Evolutionary conservation across 352 stramenopile genomes (phyloP).

Genomic region (Globisporangium uncinulatum): DNA sequence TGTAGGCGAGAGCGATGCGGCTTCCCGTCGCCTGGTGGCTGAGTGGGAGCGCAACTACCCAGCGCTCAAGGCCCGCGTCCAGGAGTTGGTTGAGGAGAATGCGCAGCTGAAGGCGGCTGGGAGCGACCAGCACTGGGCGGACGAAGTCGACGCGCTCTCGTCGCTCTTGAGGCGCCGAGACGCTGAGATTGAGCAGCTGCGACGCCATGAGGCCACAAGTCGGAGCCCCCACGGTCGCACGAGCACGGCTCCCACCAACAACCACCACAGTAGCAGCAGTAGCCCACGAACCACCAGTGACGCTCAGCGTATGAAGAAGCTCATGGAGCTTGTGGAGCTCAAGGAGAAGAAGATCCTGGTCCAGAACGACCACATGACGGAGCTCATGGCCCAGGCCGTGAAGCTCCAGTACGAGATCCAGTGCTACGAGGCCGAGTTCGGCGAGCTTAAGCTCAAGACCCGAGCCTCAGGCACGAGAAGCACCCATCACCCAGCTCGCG

Average conservation of each 20-base stretch:
- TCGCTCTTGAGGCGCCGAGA: constrained; percentile 48
- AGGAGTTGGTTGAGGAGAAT: constrained; percentile 48
- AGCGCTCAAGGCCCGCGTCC: constrained; percentile 40
- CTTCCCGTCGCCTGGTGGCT: constrained; percentile 6
- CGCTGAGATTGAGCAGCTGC: constrained; percentile 34
- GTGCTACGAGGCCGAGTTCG: constrained; percentile 38
- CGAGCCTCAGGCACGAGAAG: constrained; percentile 2
- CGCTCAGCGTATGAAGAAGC: constrained; percentile 43
- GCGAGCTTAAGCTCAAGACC: constrained; percentile 13
- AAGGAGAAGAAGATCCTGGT: constrained; percentile 80
- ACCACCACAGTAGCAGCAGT: constrained; percentile 9
- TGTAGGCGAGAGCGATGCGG: constrained; percentile 2
- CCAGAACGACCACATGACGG: constrained; percentile 83
- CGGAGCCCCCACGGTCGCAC: constrained; percentile 3
- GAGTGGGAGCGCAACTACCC: constrained; percentile 39
- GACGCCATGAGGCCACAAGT: constrained; percentile 5
- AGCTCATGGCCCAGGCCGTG: constrained; percentile 74
- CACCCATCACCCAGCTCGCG: constrained; percentile 5
- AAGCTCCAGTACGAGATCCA: constrained; percentile 72
- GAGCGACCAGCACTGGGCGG: constrained; percentile 38
- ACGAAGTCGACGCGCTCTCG: constrained; percentile 47
- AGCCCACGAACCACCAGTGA: constrained; percentile 10
- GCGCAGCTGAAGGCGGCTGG: constrained; percentile 42
- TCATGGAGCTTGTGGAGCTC: constrained; percentile 39
- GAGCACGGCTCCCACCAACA: neutral